Evolutionary conservation across 2,329 filamentous ascomycete genomes (phyloP).

Genomic region (Ambrosiella beaveri): DNA sequence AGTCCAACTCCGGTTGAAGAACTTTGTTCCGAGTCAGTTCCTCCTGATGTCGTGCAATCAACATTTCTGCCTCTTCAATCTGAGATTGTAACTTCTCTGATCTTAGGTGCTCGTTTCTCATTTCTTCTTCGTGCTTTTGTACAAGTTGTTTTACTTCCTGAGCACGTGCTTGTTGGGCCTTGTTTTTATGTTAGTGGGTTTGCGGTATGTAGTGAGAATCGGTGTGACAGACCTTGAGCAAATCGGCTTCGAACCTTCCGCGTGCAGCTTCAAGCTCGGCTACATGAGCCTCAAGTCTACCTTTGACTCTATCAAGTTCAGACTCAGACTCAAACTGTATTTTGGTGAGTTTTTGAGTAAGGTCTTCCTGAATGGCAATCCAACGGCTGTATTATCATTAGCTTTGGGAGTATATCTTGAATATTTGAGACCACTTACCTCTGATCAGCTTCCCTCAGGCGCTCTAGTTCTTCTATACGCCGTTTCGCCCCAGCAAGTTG

Average conservation of each 20-base stretch:
- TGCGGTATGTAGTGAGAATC: neutral
- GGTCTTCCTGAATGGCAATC: conserved; percentile 14
- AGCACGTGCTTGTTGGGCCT: conserved; percentile 42
- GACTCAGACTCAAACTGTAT: conserved; percentile 29
- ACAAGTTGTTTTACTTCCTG: conserved; percentile 42
- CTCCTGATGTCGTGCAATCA: neutral
- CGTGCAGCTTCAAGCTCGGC: conserved; percentile 45
- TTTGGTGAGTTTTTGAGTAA: conserved; percentile 28
- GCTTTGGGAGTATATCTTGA: neutral
- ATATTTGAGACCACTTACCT: conserved; percentile 4
- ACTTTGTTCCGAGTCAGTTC: neutral
- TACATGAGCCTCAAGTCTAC: conserved; percentile 40
- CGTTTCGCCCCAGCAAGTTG: conserved; percentile 16
- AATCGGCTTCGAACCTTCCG: conserved; percentile 42
- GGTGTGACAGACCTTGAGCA: conserved; percentile 34
- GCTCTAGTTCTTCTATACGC: conserved; percentile 15
- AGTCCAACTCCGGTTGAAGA: neutral
- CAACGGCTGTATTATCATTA: neutral
- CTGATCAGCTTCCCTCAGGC: conserved; percentile 5
- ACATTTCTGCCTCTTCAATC: conserved; percentile 17
- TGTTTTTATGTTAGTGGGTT: conserved; percentile 6
- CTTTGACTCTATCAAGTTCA: conserved; percentile 31
- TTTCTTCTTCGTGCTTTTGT: conserved; percentile 18
- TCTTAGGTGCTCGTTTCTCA: conserved; percentile 10
- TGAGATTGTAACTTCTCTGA: conserved; percentile 15